A percentile compares a stretch with the other conserved stretches of the same genome.
Evolutionary conservation across 1,139 yeast genomes (phyloP).

Genomic region (Geotrichum bryndzae): DNA sequence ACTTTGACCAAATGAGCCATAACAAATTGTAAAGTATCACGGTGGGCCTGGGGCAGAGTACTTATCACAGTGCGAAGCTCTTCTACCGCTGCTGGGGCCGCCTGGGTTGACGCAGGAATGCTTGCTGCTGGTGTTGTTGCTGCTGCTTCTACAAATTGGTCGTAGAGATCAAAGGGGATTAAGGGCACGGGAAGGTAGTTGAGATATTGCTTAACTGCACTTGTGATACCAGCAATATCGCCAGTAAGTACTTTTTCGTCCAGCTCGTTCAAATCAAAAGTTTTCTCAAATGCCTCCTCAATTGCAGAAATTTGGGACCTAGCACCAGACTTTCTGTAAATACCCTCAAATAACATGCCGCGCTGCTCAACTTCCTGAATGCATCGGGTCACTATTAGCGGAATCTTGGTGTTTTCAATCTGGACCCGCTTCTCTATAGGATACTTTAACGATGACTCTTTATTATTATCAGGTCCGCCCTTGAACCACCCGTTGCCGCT

Average conservation of each 20-base stretch:
- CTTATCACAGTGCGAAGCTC: constrained; percentile 29
- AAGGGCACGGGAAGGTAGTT: constrained; percentile 81
- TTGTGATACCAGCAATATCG: constrained; percentile 81
- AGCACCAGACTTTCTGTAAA: constrained; percentile 88
- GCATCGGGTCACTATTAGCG: constrained; percentile 66
- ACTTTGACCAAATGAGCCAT: constrained; percentile 52
- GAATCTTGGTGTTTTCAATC: constrained; percentile 57
- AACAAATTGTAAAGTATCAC: constrained; percentile 48
- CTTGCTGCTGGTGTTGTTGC: background rate
- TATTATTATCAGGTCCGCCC: too few species aligned
- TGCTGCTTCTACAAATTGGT: constrained; percentile 47
- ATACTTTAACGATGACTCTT: constrained; percentile 22
- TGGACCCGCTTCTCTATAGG: constrained; percentile 34
- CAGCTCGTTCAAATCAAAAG: constrained; percentile 21
- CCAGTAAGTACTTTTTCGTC: constrained; percentile 45
- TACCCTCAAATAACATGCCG: constrained; percentile 73
- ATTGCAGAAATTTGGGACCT: constrained; percentile 60
- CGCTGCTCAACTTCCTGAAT: constrained; percentile 67
- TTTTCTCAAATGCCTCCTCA: constrained; percentile 39
- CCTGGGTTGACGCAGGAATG: background rate
- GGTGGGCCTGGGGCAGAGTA: constrained; percentile 63
- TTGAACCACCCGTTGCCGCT: too few species aligned
- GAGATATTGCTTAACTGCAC: constrained; percentile 79
- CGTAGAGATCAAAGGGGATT: constrained; percentile 64
- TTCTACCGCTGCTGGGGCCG: background rate